These are phyloP conservation scores for Chrysosporium queenslandicum DNA, from an alignment of 2,329 filamentous ascomycete genomes.

Conservation along the genomic window DNA sequence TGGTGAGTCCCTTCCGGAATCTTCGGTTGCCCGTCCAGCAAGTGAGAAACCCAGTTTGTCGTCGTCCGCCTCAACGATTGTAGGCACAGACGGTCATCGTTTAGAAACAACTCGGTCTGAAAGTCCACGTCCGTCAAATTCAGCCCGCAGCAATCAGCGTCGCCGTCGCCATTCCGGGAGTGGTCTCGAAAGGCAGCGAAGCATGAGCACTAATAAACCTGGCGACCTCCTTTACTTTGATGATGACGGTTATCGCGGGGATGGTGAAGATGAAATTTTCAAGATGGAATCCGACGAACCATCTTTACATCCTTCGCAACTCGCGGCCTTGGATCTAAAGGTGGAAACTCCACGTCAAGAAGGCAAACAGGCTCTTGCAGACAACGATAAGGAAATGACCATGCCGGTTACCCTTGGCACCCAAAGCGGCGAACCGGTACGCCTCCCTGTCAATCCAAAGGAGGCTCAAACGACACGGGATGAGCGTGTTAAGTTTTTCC, in stretches of 20 bases:
- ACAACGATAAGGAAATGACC: constrained; percentile 8
- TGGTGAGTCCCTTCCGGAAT: constrained; percentile 9
- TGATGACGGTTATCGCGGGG: constrained; percentile 74
- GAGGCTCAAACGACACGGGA: constrained; percentile 51
- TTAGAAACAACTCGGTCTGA: constrained; percentile 23
- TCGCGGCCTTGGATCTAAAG: neutral
- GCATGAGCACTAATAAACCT: constrained; percentile 56
- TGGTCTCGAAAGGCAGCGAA: constrained; percentile 64
- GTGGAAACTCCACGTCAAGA: constrained; percentile 5
- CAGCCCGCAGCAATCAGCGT: constrained; percentile 20
- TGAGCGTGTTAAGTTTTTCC: constrained; percentile 75
- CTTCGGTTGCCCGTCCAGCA: neutral
- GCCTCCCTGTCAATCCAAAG: constrained; percentile 60
- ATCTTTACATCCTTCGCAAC: constrained; percentile 2
- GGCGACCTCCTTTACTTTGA: constrained; percentile 86
- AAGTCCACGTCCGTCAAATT: constrained; percentile 20
- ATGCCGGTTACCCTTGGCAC: constrained; percentile 16
- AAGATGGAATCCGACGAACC: constrained; percentile 50
- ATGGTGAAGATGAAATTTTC: constrained; percentile 62
- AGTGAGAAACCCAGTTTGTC: constrained; percentile 12
- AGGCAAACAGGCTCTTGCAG: neutral
- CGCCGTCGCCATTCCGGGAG: constrained; percentile 76
- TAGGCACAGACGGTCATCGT: neutral
- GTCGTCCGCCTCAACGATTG: constrained; percentile 11
- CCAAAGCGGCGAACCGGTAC: constrained; percentile 22